Evolutionary conservation across 345 rosid genomes (phyloP), one percentile per base, ranked within the genome.

Genomic region (Melaleuca alternifolia): DNA sequence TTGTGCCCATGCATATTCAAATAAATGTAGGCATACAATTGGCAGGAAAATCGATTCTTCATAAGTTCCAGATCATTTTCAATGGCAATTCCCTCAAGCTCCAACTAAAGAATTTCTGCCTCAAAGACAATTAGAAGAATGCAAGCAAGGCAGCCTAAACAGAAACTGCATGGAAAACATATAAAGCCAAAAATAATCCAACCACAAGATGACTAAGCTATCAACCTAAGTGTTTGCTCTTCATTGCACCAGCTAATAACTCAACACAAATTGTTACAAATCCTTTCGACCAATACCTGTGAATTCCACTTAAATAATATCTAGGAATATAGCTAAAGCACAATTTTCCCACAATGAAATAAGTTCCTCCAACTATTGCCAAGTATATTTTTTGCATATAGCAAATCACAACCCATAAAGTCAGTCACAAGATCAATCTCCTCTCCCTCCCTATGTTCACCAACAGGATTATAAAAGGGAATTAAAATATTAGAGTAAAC

Each of bases 251-350:
- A 44, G 53, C 54, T 28, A 50, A 83, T 41, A 44, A 52, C 54
- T 26, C 16, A 28, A 41, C 48, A 59, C 5, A 51, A 5, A 48
- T 53, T 46, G 51, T n/a, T 81, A 5, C 48, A 83, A 59, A 53
- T 65, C 84, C 81, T 65, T 52, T 30, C 54, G 33, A 53, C 51
- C 61, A 79, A 24, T 91, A 94, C 99, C 92, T 95, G 92, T 96
- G 99, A 88, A 90, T 85, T 90, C 87, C 95, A 89, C 99, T 93
- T 86, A 96, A 84, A 90, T 97, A 97, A 88, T 95, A 94, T 75
- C 99, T 98, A 85, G 99, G 98, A 82, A 97, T 92, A 88, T 96
- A 97, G 89, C 84, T 86, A 87, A 97, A 96, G 65, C 93, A 92
- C 37, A 98, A 92, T 33, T 86, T 90, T 62, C 87, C 93, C 88